Percentiles rank a stretch among this genome's conserved stretches.
These are phyloP conservation scores for Raffaelea ambrosiae DNA, from an alignment of 2,329 filamentous ascomycete species.

Conservation along the genomic window DNA sequence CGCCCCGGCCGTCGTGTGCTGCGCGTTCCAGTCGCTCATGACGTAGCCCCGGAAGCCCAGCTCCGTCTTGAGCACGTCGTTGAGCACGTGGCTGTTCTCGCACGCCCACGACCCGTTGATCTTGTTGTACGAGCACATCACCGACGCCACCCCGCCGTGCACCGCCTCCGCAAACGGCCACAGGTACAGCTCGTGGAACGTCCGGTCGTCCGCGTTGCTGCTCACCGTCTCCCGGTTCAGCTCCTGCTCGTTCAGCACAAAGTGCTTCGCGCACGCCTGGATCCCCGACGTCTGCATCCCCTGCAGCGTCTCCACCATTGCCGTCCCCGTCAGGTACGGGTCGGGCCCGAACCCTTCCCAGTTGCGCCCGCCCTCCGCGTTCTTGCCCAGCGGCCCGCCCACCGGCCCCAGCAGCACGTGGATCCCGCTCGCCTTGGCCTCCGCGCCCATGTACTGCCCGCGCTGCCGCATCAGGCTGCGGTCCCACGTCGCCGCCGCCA, in stretches of 20 bases:
- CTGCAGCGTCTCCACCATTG: constrained; percentile 55
- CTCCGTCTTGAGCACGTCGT: constrained; percentile 58
- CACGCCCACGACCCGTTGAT: constrained; percentile 62
- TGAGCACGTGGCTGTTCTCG: constrained; percentile 52
- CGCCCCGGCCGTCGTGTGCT: constrained; percentile 60
- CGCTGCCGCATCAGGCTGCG: constrained; percentile 56
- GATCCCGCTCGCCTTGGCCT: constrained; percentile 64
- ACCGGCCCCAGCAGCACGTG: constrained; percentile 59
- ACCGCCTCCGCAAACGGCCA: constrained; percentile 65
- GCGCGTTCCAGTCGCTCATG: constrained; percentile 64
- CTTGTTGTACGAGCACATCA: constrained; percentile 70
- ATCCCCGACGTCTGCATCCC: constrained; percentile 53
- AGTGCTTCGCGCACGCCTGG: constrained; percentile 27
- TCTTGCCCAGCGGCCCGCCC: constrained; percentile 55
- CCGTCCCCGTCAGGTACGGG: constrained; percentile 57
- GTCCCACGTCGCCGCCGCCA: constrained; percentile 66
- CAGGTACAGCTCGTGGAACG: constrained; percentile 58
- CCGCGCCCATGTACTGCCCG: constrained; percentile 61
- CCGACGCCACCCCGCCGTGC: constrained; percentile 51
- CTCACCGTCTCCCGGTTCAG: constrained; percentile 43
- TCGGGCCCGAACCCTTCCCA: constrained; percentile 58
- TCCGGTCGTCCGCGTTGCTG: constrained; percentile 54
- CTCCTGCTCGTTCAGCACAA: constrained; percentile 24
- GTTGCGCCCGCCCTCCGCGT: constrained; percentile 52
- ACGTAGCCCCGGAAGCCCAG: constrained; percentile 61